Evolutionary conservation across 2,329 filamentous ascomycete genomes (phyloP).

Genomic region (Bertia moriformis): DNA sequence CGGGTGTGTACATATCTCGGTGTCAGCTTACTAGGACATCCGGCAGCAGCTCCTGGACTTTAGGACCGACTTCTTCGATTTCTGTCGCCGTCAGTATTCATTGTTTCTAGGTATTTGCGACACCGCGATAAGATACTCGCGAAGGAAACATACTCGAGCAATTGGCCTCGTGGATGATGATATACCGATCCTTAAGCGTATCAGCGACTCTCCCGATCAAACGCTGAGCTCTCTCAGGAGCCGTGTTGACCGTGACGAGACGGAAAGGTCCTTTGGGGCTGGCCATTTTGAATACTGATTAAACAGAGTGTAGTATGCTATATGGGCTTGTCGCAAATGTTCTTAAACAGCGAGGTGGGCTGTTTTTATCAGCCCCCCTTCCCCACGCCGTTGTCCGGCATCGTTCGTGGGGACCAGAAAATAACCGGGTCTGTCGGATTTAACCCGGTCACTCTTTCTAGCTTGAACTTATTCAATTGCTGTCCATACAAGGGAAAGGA

Average conservation of each 20-base stretch:
- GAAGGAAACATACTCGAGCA: conserved; percentile 35
- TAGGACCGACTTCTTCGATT: conserved; percentile 38
- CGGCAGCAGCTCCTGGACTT: conserved; percentile 33
- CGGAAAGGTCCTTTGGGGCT: conserved; percentile 38
- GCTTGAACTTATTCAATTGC: too few species aligned
- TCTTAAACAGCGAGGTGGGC: too few species aligned
- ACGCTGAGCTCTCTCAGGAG: conserved; percentile 46
- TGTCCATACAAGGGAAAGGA: too few species aligned
- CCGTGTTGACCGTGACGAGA: conserved; percentile 55
- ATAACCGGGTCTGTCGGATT: too few species aligned
- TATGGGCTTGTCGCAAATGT: too few species aligned
- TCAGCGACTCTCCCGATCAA: conserved; percentile 47
- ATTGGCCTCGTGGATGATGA: conserved; percentile 44
- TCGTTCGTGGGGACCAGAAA: too few species aligned
- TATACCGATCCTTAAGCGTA: conserved; percentile 46
- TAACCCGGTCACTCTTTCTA: too few species aligned
- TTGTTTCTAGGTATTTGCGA: conserved; percentile 1
- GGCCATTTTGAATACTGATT: background rate
- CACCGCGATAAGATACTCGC: background rate
- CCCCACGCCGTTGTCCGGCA: too few species aligned
- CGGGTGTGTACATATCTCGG: background rate
- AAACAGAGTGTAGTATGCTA: too few species aligned
- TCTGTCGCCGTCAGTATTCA: conserved; percentile 13
- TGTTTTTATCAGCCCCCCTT: too few species aligned
- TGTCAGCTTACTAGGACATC: conserved; percentile 31